Evolutionary conservation across 2,329 filamentous ascomycete species (phyloP).

Genomic region (Acrodontium crateriforme): DNA sequence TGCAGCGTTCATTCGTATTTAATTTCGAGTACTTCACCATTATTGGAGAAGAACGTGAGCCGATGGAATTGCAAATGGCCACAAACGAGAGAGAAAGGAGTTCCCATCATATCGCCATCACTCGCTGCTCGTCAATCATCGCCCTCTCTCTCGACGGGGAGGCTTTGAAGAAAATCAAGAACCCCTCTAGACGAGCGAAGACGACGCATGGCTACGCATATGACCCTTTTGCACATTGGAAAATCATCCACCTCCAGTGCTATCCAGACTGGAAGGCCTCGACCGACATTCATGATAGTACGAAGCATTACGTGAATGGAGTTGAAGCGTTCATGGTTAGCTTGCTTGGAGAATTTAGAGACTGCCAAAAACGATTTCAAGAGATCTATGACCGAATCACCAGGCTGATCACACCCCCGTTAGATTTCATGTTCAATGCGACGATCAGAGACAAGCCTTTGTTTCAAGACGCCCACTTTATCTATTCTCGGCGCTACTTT

Average conservation of each 20-base stretch:
- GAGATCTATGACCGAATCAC: slow-evolving; percentile 44
- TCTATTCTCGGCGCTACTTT: slow-evolving; percentile 48
- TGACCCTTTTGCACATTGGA: slow-evolving; percentile 47
- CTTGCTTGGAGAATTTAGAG: slow-evolving; percentile 45
- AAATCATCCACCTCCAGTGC: slow-evolving; percentile 44
- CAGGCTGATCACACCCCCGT: slow-evolving; percentile 44
- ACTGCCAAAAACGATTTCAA: slow-evolving; percentile 45
- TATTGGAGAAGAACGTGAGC: slow-evolving; percentile 40
- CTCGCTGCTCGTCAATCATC: slow-evolving; percentile 45
- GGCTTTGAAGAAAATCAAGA: slow-evolving; percentile 36
- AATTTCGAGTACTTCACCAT: slow-evolving; percentile 53
- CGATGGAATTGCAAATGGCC: slow-evolving; percentile 46
- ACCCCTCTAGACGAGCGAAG: slow-evolving; percentile 35
- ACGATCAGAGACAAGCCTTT: slow-evolving; percentile 43
- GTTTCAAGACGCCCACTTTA: slow-evolving; percentile 48
- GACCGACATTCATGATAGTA: slow-evolving; percentile 41
- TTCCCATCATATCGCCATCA: slow-evolving; percentile 41
- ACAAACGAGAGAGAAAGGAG: slow-evolving; percentile 31
- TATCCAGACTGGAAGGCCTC: slow-evolving; percentile 46
- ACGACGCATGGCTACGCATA: slow-evolving; percentile 40
- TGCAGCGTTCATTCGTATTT: slow-evolving; percentile 47
- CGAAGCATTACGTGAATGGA: slow-evolving; percentile 45
- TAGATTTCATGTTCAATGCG: slow-evolving; percentile 46
- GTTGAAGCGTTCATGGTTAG: slow-evolving; percentile 48
- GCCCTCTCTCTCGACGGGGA: slow-evolving; percentile 43